Conservation (phyloP, 768 basidiomycete species). For the Kwoniella dendrophila region DNA sequence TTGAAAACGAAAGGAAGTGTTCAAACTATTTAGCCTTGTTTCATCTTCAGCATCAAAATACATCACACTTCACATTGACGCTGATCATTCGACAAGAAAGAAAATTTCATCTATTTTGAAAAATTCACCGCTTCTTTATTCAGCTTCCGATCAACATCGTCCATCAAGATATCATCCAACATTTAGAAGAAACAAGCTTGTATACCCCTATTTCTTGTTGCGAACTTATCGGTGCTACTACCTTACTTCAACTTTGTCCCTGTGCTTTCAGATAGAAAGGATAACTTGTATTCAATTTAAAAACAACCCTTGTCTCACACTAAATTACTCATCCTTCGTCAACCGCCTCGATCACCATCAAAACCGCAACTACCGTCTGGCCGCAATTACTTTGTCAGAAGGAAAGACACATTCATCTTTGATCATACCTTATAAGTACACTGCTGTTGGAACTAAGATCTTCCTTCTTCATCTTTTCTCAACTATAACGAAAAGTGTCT, state of each 20-base stretch:
- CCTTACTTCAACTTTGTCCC: not conserved
- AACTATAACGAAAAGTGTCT: not conserved
- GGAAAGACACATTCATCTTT: not conserved
- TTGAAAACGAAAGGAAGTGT: not conserved
- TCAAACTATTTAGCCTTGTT: conserved; percentile 1
- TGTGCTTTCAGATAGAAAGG: not conserved
- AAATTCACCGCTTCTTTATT: too few species aligned
- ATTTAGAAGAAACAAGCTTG: not conserved
- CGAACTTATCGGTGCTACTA: not conserved
- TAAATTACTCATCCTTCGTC: not conserved
- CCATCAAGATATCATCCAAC: not conserved
- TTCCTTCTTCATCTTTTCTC: not conserved
- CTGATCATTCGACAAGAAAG: not conserved
- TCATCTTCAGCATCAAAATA: not conserved
- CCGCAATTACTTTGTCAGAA: not conserved
- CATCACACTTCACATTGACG: not conserved
- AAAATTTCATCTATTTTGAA: not conserved
- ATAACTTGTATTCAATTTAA: not conserved
- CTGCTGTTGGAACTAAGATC: not conserved
- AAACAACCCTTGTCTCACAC: conserved; percentile 4
- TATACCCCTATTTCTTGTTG: not conserved
- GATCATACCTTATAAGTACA: not conserved
- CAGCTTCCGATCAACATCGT: conserved; percentile 3
- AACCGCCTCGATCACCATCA: not conserved
- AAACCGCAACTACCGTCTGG: not conserved